These are phyloP conservation scores for Rostrohypoxylon terebratum DNA, from an alignment of 495 filamentous ascomycete genomes.

Conservation along the genomic window DNA sequence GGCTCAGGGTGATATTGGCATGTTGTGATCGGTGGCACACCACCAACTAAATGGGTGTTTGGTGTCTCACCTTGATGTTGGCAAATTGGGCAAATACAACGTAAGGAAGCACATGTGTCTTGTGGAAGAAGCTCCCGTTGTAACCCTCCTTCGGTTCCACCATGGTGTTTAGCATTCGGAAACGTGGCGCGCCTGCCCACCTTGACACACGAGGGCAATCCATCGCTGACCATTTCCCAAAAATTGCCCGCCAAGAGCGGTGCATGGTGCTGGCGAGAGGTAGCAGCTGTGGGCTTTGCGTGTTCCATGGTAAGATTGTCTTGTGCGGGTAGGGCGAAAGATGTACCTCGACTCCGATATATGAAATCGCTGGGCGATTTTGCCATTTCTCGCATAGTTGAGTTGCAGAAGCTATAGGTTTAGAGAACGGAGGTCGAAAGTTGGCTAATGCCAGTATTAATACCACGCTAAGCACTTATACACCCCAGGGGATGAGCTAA, in stretches of 20 bases:
- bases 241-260: neutral
- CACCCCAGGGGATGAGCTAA: neutral
- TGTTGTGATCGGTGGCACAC: neutral
- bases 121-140: neutral
- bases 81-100: neutral
- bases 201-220: neutral
- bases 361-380: conserved; percentile 47
- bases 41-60: neutral
- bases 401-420: neutral
- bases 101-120: neutral
- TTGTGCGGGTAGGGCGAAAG: neutral
- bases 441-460: conserved; percentile 17
- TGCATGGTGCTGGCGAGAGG: neutral
- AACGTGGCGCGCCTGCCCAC: neutral
- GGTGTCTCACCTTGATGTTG: neutral
- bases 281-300: neutral
- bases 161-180: neutral
- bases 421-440: neutral
- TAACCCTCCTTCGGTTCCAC: too few relatives aligned
- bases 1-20: neutral
- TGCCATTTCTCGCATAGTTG: conserved; percentile 24
- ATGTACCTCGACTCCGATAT: conserved; percentile 19
- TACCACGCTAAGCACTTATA: neutral
- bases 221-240: neutral
- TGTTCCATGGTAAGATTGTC: conserved; percentile 6